These are phyloP conservation scores for Aspergillus sp. DNA, from an alignment of 2,329 filamentous ascomycete genomes.

Conservation along the genomic window DNA sequence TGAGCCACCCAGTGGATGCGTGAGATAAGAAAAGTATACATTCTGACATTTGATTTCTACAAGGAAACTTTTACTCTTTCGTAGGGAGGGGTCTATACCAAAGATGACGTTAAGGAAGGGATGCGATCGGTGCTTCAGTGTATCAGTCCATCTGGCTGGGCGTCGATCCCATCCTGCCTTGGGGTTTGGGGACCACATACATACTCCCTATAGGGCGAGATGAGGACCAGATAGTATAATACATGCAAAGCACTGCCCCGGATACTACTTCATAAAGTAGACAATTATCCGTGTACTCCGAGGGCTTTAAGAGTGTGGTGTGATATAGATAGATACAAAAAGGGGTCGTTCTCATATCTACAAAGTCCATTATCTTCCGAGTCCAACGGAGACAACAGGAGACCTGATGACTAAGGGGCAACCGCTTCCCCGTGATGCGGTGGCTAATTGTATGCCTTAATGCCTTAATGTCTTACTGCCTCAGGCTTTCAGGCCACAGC, in stretches of 20 bases:
- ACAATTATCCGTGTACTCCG: too few relatives aligned
- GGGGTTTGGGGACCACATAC: neutral
- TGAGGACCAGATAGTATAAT: too few relatives aligned
- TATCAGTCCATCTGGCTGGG: slow-evolving; percentile 1
- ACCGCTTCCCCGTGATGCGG: too few relatives aligned
- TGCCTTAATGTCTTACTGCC: slow-evolving; percentile 17
- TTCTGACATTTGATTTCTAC: neutral
- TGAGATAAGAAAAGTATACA: neutral
- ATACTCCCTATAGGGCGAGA: neutral
- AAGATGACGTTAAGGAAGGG: neutral
- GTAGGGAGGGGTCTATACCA: neutral
- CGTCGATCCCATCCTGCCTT: slow-evolving; percentile 11
- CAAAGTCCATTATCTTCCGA: too few relatives aligned
- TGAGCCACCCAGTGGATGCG: neutral
- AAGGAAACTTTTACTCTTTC: neutral
- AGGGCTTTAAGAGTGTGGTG: too few relatives aligned
- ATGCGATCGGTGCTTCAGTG: neutral
- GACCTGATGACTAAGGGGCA: too few relatives aligned
- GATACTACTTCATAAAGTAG: too few relatives aligned
- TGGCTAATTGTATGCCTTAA: neutral
- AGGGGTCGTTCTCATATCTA: too few relatives aligned
- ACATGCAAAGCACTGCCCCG: too few relatives aligned
- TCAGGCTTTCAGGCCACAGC: slow-evolving; percentile 13
- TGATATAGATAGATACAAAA: too few relatives aligned
- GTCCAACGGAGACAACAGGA: too few relatives aligned